Evolutionary conservation across 2,329 filamentous ascomycete genomes (phyloP), one percentile per base, ranked within the genome.

Genomic region (Sporothrix dimorphospora): DNA sequence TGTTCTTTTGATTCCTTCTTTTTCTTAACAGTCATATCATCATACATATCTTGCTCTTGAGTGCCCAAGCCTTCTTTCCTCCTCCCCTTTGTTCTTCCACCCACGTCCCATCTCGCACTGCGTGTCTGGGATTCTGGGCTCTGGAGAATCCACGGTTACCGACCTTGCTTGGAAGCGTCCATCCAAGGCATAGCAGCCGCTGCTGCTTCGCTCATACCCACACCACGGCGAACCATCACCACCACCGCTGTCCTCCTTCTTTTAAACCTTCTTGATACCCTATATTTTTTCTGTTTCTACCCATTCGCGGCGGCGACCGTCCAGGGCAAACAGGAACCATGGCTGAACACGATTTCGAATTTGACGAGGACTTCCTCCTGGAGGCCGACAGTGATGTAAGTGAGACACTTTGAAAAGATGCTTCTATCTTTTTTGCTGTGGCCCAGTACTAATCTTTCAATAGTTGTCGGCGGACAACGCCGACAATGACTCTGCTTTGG

Each of bases 401-500:
- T 69, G 6, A 19, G 38, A 24, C 38, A 11, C 16, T 45, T n/a
- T 11, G n/a, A 24, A 16, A 2, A 24, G 42, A 8, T 11, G 3
- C 9, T 24, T 34, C 49, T 65, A 24, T 8, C 34, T 40, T 2
- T 21, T 2, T 5, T 21, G 1, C 11, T 55, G 9, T 42, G 16
- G n/a, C 7, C 4, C 59, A 45, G 38, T 4, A 27, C 59, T 65
- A 65, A 65, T 24, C 7, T 2, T 11, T 3, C n/a, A 21, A 24
- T 65, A 65, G 59, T 9, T 65, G 59, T 45, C 21, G 21, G 59
- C 21, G 24, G 59, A 49, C 14, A 24, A 68, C 42, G 69, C 38
- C 21, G 76, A 77, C 30, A 55, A 27, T 11, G 78, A 79, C 70
- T 79, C 78, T 49, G 78, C 78, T 40, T 71, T 79, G 7, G 78